Evolutionary conservation across 371 early-diverging fungal genomes (phyloP).

Genomic region (Batkoa obscura): DNA sequence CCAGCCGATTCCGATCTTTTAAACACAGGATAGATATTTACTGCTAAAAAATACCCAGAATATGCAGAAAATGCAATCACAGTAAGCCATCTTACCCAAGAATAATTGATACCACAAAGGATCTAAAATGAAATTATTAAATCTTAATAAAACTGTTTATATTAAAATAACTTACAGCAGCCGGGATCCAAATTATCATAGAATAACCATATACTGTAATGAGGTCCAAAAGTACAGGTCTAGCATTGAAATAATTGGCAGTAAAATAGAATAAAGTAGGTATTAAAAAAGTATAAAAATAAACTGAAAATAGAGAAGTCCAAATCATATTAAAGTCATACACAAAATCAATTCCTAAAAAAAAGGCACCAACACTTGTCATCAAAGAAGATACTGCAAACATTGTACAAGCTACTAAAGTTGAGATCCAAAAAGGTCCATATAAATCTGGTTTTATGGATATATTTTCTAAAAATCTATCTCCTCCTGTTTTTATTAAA

Average conservation of each 20-base stretch:
- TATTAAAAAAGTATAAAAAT: background rate
- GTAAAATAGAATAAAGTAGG: background rate
- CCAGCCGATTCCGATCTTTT: background rate
- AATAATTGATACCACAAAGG: background rate
- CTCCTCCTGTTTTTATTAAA: background rate
- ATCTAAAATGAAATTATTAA: background rate
- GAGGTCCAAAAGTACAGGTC: background rate
- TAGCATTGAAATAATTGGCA: background rate
- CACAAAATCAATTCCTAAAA: background rate
- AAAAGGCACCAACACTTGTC: background rate
- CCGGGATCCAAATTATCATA: background rate
- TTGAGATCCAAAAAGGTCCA: background rate
- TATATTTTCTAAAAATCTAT: background rate
- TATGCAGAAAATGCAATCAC: background rate
- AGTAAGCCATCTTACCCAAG: background rate
- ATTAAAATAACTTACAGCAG: background rate
- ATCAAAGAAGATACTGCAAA: background rate
- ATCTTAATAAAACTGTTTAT: background rate
- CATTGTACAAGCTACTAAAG: background rate
- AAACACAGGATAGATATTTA: background rate
- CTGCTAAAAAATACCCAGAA: background rate
- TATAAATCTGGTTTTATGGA: background rate
- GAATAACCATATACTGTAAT: background rate
- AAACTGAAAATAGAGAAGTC: background rate
- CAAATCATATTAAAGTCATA: constrained; percentile 1